Base-by-base conservation (phyloP, 495 filamentous ascomycete genomes). In the Penicillium subrubescens region DNA sequence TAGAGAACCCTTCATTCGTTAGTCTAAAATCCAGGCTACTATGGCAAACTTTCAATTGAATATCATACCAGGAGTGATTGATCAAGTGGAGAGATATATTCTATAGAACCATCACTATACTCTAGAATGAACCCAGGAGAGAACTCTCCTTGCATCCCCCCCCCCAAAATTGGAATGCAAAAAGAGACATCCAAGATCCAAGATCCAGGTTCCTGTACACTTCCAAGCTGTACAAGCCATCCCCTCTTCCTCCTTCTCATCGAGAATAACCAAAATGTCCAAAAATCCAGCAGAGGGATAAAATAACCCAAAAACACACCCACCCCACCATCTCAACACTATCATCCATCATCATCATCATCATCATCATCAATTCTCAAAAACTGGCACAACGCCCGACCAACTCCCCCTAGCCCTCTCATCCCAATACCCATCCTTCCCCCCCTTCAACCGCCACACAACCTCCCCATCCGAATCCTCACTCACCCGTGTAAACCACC, bases 391-490 rank as follows among this genome's bases (percentile, higher is more conserved):
- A 51, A 94, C 84, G 19, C 87, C 88, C 11, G 77, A 77, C 92
- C 92, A 98, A 25, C 78, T 79, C 2, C 89, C 88, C 67, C 76
- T 85, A 0, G 73, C 82, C 64, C 95, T 83, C 77, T 92, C 89
- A 68, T 97, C 95, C 95, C 94, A 98, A 78, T 98, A 98, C 31
- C 89, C 89, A 17, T 93, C 92, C 74, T 88, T 91, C 8, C 92
- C 93, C 11, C 76, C 77, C 81, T 89, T 94, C 66, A 97, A 73
- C 65, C 83, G 82, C 95, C 95, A 99, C 11, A 90, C 79, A 67
- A 90, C 86, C 75, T 96, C 93, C 17, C 84, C 88, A 35, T 81
- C 82, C 10, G 68, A 69, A 15, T 73, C 79, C 33, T 81, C 77
- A 29, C 75, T 76, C 12, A 89, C 87, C 75, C 82, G 86, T 60